Conservation (phyloP, 2,329 filamentous ascomycete genomes). For the Lomentospora prolificans region DNA sequence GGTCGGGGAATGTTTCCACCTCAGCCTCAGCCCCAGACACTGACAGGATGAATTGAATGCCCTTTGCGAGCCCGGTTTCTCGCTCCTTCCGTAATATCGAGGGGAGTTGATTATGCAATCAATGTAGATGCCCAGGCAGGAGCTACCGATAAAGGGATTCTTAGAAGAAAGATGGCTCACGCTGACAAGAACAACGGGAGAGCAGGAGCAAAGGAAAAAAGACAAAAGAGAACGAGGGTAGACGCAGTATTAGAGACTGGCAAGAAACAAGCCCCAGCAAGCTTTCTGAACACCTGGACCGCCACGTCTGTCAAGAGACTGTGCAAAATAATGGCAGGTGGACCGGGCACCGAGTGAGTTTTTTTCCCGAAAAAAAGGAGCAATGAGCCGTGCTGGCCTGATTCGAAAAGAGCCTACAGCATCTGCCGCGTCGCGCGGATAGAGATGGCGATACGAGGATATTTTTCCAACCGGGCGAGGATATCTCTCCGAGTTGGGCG, state of each 20-base stretch:
- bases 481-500: neutral
- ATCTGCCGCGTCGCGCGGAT: neutral
- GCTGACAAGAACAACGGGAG: neutral
- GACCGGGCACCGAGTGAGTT: neutral
- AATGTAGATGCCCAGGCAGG: neutral
- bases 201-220: neutral
- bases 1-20: neutral
- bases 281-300: neutral
- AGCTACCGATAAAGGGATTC: neutral
- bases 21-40: too few relatives aligned
- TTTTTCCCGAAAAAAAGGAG: neutral
- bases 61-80: neutral
- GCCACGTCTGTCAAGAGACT: too few relatives aligned
- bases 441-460: neutral
- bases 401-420: constrained; percentile 4
- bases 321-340: too few relatives aligned
- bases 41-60: neutral
- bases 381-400: neutral
- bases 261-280: neutral
- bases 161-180: neutral
- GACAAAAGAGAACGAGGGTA: neutral
- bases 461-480: neutral
- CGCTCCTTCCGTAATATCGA: neutral
- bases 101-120: neutral
- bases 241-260: neutral